Conservation (phyloP, 1,284 basidiomycete species). For the Cryptococcus floricola region DNA sequence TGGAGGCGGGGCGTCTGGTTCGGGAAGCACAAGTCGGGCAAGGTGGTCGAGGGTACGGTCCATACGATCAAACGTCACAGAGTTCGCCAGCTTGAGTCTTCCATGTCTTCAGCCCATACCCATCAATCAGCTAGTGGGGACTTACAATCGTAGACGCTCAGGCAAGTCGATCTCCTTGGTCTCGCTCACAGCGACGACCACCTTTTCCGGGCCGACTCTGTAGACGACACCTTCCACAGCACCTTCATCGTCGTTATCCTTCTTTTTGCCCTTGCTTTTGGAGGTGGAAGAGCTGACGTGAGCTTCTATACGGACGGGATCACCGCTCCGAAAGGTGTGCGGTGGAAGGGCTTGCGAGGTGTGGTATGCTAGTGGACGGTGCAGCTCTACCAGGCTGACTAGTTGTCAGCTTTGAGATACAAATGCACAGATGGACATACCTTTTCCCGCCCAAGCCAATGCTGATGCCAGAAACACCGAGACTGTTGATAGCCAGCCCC, state of each 20-base stretch:
- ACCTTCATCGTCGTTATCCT: slow-evolving; percentile 28
- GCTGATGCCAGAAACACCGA: slow-evolving; percentile 65
- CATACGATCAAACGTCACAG: slow-evolving; percentile 88
- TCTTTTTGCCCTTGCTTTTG: slow-evolving; percentile 51
- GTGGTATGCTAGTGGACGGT: slow-evolving; percentile 77
- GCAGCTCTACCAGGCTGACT: slow-evolving; percentile 73
- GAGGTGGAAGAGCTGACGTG: slow-evolving; percentile 50
- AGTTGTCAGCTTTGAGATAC: not conserved
- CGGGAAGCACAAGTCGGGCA: slow-evolving; percentile 51
- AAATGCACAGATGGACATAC: slow-evolving; percentile 51
- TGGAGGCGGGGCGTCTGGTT: slow-evolving; percentile 5
- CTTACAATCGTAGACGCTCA: slow-evolving; percentile 67
- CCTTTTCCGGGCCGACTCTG: slow-evolving; percentile 61
- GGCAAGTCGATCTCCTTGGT: slow-evolving; percentile 71
- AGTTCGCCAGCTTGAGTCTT: slow-evolving; percentile 83
- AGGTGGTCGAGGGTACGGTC: slow-evolving; percentile 68
- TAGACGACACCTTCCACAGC: slow-evolving; percentile 73
- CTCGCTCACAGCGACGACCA: slow-evolving; percentile 69
- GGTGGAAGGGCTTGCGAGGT: slow-evolving; percentile 68
- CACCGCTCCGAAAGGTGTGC: slow-evolving; percentile 77
- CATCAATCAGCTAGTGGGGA: not conserved
- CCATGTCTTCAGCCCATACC: not conserved
- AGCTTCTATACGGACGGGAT: slow-evolving; percentile 77
- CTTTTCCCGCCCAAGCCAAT: slow-evolving; percentile 88
- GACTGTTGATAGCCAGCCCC: slow-evolving; percentile 71